Base-by-base conservation (phyloP, 1,284 basidiomycete species). In the Apiotrichum siamense region DNA sequence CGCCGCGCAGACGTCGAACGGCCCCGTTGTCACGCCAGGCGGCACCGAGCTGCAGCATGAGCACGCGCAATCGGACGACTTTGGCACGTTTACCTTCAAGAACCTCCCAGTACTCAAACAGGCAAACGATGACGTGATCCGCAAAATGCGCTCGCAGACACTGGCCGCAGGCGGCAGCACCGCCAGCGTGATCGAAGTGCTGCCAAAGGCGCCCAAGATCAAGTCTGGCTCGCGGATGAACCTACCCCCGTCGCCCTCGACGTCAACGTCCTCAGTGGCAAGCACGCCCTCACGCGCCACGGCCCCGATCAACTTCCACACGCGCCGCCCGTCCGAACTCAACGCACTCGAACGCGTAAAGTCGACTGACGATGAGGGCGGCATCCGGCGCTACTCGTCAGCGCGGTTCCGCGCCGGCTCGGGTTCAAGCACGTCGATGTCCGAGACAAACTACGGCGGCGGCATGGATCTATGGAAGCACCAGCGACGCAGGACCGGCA, bases 31-130 rank as follows among this genome's bases (percentile, higher is more conserved):
- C 7, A 44, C 43, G 4, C 32, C 43, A 4, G 36, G 44, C n/a
- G 44, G 35, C 11, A 46, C 35, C 9, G 32, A 49, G 20, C 17
- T 21, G 7, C 31, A 42, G 12, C 48, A 58, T 12, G 61, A 65
- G 24, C 64, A 66, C 26, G 45, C 51, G 1, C 56, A 49, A 12
- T 59, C 66, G 23, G 90, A 94, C 62, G 94, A 97, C 64, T 99
- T 98, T 75, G 96, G 96, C 26, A 85, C 91, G 0, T 99, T 99
- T 77, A 92, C 85, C 72, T 99, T 93, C 82, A 97, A 97, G 79
- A 99, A 99, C 66, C 73, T 97, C 42, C 91, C 92, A 0, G 84
- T 97, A 11, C 78, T 98, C 69, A 98, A 98, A 77, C 92, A 97
- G 73, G 92, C 91, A 21, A 99, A 99, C 70, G 96, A 99, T 73